These are phyloP conservation scores for Escallonia herrerae DNA, from an alignment of 129 eudicot genomes.

Conservation along the genomic window DNA sequence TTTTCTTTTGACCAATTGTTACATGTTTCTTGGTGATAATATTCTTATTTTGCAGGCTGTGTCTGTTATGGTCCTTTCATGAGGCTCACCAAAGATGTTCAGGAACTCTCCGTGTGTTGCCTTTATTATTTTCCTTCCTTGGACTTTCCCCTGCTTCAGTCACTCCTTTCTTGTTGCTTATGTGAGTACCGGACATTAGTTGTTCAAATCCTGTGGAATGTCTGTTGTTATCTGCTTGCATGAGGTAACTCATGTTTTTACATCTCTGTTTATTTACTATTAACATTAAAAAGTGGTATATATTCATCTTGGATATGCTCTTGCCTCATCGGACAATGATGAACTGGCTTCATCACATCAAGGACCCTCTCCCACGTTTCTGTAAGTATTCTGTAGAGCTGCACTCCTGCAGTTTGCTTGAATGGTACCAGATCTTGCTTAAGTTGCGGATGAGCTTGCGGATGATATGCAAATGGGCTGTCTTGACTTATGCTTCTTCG, in stretches of 20 bases:
- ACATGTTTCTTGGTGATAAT: conserved; percentile 4
- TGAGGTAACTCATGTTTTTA: neutral
- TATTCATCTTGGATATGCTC: neutral
- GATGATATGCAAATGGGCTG: too few relatives aligned
- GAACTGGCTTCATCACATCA: too few relatives aligned
- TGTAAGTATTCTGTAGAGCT: too few relatives aligned
- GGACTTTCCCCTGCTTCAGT: conserved; percentile 50
- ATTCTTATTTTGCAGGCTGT: conserved; percentile 30
- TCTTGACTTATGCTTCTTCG: too few relatives aligned
- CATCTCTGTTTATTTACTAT: neutral
- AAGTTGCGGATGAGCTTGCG: too few relatives aligned
- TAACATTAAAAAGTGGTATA: neutral
- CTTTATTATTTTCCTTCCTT: conserved; percentile 68
- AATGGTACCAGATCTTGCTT: too few relatives aligned
- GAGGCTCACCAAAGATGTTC: conserved; percentile 59
- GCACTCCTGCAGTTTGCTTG: too few relatives aligned
- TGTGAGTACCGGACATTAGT: conserved; percentile 37
- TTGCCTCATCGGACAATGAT: too few relatives aligned
- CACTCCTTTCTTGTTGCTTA: conserved; percentile 72
- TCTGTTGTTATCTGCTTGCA: neutral
- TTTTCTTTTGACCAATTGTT: neutral
- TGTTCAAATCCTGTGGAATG: neutral
- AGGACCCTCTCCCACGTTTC: too few relatives aligned
- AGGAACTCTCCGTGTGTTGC: conserved; percentile 72
- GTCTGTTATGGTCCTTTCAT: conserved; percentile 65